Conservation (phyloP, 1,284 basidiomycete genomes). For the Rhodotorula sp. region DNA sequence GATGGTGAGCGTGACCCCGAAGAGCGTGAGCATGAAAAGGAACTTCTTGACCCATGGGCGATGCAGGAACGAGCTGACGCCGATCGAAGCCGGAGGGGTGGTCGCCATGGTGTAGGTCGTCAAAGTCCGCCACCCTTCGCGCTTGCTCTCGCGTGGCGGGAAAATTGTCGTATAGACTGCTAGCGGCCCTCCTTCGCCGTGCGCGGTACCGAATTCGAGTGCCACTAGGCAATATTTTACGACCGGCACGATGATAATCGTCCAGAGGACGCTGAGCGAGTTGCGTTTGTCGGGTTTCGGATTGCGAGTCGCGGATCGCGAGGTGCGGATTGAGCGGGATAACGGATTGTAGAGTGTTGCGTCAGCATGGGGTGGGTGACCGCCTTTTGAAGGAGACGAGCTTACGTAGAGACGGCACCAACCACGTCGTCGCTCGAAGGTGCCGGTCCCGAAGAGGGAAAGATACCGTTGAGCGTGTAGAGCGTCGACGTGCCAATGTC, state of each 20-base stretch:
- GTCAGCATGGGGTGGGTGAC: background rate
- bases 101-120: constrained; percentile 50
- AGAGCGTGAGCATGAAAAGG: constrained; percentile 18
- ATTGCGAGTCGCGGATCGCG: no score
- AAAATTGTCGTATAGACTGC: constrained; percentile 63
- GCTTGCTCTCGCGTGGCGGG: constrained; percentile 52
- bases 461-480: constrained; percentile 65
- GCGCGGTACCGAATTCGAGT: constrained; percentile 55
- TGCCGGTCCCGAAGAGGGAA: constrained; percentile 53
- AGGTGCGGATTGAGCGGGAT: no score
- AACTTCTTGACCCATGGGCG: constrained; percentile 14
- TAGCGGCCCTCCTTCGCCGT: constrained; percentile 54
- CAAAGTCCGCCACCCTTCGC: constrained; percentile 41
- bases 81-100: constrained; percentile 4
- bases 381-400: background rate
- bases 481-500: constrained; percentile 57
- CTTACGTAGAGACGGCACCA: constrained; percentile 21
- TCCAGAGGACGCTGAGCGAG: constrained; percentile 57
- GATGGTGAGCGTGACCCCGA: constrained; percentile 57
- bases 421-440: constrained; percentile 62
- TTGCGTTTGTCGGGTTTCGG: no score
- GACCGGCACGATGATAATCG: constrained; percentile 62
- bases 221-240: constrained; percentile 65
- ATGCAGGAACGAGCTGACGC: constrained; percentile 3
- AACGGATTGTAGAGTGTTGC: no score